Evolutionary conservation across 1,139 yeast genomes (phyloP).

Genomic region (Nadsonia commutata): DNA sequence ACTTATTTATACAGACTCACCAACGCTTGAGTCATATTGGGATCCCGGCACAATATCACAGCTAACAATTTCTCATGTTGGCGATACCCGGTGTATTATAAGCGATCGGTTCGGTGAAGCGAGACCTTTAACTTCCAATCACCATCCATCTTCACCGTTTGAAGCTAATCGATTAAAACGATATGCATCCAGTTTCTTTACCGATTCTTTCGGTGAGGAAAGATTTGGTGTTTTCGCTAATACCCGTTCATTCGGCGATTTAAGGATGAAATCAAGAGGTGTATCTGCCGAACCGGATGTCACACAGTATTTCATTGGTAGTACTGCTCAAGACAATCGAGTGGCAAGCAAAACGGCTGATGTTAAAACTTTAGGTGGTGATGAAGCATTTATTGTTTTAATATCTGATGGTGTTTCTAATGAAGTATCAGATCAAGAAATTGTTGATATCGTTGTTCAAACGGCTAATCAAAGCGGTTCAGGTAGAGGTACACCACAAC

Average conservation of each 20-base stretch:
- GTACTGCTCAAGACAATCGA: slow-evolving; percentile 21
- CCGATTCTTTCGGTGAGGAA: slow-evolving; percentile 90
- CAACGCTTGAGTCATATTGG: slow-evolving; percentile 39
- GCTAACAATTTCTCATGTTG: slow-evolving; percentile 78
- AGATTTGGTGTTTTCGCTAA: slow-evolving; percentile 76
- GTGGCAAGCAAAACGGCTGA: slow-evolving; percentile 5
- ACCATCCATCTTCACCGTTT: slow-evolving; percentile 74
- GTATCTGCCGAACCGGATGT: slow-evolving; percentile 89
- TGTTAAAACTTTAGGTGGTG: slow-evolving; percentile 31
- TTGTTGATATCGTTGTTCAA: slow-evolving; percentile 69
- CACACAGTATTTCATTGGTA: slow-evolving; percentile 46
- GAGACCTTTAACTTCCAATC: slow-evolving; percentile 61
- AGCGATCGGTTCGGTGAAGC: slow-evolving; percentile 51
- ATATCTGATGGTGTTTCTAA: slow-evolving; percentile 83
- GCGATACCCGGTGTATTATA: slow-evolving; percentile 80
- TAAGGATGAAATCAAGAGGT: slow-evolving; percentile 65
- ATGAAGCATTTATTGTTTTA: slow-evolving; percentile 65
- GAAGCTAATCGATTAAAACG: slow-evolving; percentile 61
- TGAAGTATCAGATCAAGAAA: slow-evolving; percentile 73
- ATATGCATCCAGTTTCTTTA: slow-evolving; percentile 59
- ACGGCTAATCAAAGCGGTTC: slow-evolving; percentile 56
- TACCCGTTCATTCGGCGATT: slow-evolving; percentile 87
- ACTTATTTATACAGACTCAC: slow-evolving; percentile 34
- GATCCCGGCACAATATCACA: slow-evolving; percentile 54
- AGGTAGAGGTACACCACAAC: slow-evolving; percentile 65